These are phyloP conservation scores for Stramenopiles sp. DNA, from an alignment of 352 stramenopile genomes.

Conservation along the genomic window DNA sequence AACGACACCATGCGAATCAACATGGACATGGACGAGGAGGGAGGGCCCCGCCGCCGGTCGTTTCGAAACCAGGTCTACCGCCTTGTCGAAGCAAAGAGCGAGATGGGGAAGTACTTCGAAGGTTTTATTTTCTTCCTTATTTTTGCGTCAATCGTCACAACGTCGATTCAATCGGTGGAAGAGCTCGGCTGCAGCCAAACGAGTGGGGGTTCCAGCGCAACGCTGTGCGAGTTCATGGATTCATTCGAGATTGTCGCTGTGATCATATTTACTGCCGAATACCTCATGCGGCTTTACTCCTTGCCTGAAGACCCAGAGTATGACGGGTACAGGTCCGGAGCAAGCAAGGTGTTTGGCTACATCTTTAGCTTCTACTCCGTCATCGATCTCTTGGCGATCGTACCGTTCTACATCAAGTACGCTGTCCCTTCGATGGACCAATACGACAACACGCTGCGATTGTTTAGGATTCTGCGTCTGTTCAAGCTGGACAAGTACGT, in stretches of 20 bases:
- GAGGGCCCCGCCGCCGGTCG: neutral
- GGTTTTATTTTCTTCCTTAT: neutral
- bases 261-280: neutral
- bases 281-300: neutral
- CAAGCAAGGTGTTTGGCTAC: constrained; percentile 21
- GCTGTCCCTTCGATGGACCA: constrained; percentile 27
- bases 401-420: constrained; percentile 35
- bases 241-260: neutral
- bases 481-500: constrained; percentile 50
- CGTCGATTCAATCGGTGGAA: neutral
- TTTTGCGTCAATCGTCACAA: neutral
- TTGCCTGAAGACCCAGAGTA: constrained; percentile 17
- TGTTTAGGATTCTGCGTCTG: constrained; percentile 39
- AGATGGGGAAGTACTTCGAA: neutral
- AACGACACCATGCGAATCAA: neutral
- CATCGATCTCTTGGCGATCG: constrained; percentile 40
- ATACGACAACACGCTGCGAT: constrained; percentile 27
- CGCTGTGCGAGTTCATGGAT: neutral
- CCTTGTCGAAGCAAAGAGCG: neutral
- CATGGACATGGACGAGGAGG: neutral
- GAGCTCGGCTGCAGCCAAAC: neutral
- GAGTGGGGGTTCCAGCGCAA: neutral
- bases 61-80: neutral
- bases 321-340: neutral
- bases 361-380: constrained; percentile 42